Base-by-base conservation (phyloP, 192 early-diverging fungal species). In the Mortierella antarctica region DNA sequence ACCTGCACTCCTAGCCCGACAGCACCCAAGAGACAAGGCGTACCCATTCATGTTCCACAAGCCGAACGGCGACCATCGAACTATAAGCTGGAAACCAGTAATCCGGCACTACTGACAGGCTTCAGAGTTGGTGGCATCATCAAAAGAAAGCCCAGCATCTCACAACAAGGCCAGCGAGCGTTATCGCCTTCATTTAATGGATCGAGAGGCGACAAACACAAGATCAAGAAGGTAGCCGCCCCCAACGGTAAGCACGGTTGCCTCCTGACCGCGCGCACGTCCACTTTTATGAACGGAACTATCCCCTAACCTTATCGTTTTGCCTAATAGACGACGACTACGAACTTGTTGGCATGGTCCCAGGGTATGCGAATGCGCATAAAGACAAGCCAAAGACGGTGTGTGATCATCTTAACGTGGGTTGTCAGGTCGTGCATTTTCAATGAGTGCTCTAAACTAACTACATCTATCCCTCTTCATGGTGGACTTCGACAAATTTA, bases 41-140 rank as follows among this genome's bases (percentile, higher is more conserved):
- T 72, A 6, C 77, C 77, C 7, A 80, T 80, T 17, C 59, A 48
- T 46, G 55, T 80, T 13, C 77, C 77, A 7, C 62, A 55, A n/a
- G 54, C 69, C 14, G 46, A 67, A 17, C 69, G 57, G 2, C 58
- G 70, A 52, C 20, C 17, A 11, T 67, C 62, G 45, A 52, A 51
- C 8, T 67, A 56, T 54, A 64, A 63, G 11, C 4, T 45, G 1
- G 18, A 67, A 14, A 47, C 23, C 4, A 7, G 31, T 20, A 71
- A 65, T 17, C 20, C 76, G 5, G 21, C 65, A 46, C 61, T 67
- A 18, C 42, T 69, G 42, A 78, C 75, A 12, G 75, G 75, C 11
- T 31, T 31, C 10, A 70, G 75, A 18, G 67, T 70, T 14, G 21
- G 63, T 13, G 51, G 68, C 41, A 31, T 17, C 42, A 54, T 42